Conservation (phyloP, 257 asterid genomes). For the Scutellaria minor region DNA sequence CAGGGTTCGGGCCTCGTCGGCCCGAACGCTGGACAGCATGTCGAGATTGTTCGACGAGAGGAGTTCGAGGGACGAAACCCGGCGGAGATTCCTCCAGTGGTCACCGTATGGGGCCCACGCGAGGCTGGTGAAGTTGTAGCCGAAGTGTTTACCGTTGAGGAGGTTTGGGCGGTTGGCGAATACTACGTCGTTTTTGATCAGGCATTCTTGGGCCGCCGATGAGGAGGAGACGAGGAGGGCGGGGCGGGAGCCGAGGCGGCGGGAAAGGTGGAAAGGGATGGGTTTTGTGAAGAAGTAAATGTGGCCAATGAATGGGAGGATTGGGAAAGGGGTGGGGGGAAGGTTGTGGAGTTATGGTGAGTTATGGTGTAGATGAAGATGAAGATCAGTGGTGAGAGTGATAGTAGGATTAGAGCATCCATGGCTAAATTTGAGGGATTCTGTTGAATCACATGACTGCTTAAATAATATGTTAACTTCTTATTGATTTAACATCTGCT, state of each 20-base stretch:
- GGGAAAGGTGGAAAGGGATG: conserved; percentile 47
- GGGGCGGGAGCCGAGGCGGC: conserved; percentile 53
- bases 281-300: conserved; percentile 48
- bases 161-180: conserved; percentile 62
- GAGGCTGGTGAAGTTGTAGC: conserved; percentile 56
- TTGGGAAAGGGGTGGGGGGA: conserved; percentile 55
- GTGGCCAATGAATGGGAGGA: conserved; percentile 59
- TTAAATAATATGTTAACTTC: no score
- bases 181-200: conserved; percentile 50
- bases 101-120: conserved; percentile 52
- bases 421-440: not conserved
- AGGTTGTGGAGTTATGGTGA: conserved; percentile 38
- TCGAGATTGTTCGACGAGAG: conserved; percentile 42
- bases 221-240: conserved; percentile 60
- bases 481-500: no score
- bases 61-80: conserved; percentile 37
- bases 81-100: conserved; percentile 54
- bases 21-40: conserved; percentile 27
- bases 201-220: conserved; percentile 51
- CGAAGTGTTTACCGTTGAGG: conserved; percentile 61
- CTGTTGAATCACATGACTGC: no score
- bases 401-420: conserved; percentile 14
- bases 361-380: conserved; percentile 36
- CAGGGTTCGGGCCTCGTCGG: conserved; percentile 30
- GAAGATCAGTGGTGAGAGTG: conserved; percentile 28